Base-by-base conservation (phyloP, 768 basidiomycete species). In the Termitomyces sp. region DNA sequence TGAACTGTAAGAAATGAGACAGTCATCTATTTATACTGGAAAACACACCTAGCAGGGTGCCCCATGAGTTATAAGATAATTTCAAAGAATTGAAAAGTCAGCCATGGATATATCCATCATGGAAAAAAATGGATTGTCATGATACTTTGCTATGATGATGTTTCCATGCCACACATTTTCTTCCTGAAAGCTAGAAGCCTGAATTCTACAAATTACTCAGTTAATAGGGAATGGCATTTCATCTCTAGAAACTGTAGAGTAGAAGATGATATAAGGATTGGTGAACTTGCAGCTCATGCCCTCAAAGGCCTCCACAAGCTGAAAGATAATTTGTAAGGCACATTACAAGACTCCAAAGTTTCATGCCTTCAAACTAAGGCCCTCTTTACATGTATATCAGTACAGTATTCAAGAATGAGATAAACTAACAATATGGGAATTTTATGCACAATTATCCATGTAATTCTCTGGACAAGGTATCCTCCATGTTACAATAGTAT, bases 181-280 rank as follows among this genome's bases (percentile, higher is more conserved):
- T 65, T 89, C 87, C 71, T 76, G 69, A 78, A 90, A 19, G 70
- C 66, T 32, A 68, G 66, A n/a, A 21, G 82, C 87, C 68, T 92
- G 89, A 56, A 90, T 85, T 51, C 90, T 88, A 24, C 81, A 79
- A 57, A 91, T n/a, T 78, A 60, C 77, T 78, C 64, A 86, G 74
- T 92, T 92, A 62, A 88, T 66, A 2, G 90, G 90, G 70, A 92
- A 91, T 14, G 87, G 80, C 84, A 87, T 88, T 40, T 85, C 86
- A 61, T 90, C 88, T 55, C 87, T 84, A 48, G 88, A 88, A 35
- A 88, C 67, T 46, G 77, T 73, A 1, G 90, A 88, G 61, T 88
- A 92, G 66, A 90, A 92, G 48, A 91, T 76, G 62, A 90, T 83
- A 72, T 91, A 92, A 15, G 90, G 90, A 58, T 85, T 80, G 22